Conservation (phyloP, 345 rosid species). For the Brassica napus region DNA sequence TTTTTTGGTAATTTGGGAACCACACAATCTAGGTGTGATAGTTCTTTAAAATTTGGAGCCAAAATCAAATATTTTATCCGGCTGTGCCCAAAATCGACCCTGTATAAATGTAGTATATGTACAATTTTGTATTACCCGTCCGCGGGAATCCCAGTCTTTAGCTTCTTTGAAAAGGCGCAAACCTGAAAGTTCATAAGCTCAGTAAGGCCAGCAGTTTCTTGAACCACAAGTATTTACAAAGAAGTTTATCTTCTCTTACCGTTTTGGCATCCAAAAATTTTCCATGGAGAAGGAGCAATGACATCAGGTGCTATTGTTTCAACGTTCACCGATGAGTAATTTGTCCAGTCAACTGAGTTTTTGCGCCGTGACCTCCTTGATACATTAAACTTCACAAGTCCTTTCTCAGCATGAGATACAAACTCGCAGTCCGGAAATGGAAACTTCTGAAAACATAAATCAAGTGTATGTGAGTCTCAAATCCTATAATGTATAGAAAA, state of each 20-base stretch:
- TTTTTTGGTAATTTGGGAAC: background rate
- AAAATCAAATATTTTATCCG: background rate
- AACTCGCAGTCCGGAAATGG: conserved; percentile 50
- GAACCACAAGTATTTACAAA: background rate
- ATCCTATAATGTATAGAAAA: background rate
- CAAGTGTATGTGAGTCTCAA: conserved; percentile 5
- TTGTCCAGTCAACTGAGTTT: conserved; percentile 59
- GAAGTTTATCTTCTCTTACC: conserved; percentile 43
- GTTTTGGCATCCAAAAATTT: conserved; percentile 91
- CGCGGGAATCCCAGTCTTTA: conserved; percentile 65
- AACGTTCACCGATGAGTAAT: conserved; percentile 42
- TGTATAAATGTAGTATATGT: background rate
- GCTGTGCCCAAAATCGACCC: background rate
- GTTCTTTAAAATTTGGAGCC: background rate
- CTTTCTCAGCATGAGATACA: conserved; percentile 54
- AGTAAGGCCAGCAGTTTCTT: background rate
- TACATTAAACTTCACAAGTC: conserved; percentile 43
- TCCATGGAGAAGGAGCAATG: conserved; percentile 90
- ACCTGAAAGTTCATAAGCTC: conserved; percentile 49
- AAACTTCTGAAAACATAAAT: conserved; percentile 47
- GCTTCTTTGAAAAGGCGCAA: conserved; percentile 91
- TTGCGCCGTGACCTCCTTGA: conserved; percentile 50
- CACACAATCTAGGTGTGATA: background rate
- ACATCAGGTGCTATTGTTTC: conserved; percentile 75
- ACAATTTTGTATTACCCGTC: conserved; percentile 48